phyloP scores from a whole-genome alignment of 305 asterid genomes.

The Salvia sclarea region DNA sequence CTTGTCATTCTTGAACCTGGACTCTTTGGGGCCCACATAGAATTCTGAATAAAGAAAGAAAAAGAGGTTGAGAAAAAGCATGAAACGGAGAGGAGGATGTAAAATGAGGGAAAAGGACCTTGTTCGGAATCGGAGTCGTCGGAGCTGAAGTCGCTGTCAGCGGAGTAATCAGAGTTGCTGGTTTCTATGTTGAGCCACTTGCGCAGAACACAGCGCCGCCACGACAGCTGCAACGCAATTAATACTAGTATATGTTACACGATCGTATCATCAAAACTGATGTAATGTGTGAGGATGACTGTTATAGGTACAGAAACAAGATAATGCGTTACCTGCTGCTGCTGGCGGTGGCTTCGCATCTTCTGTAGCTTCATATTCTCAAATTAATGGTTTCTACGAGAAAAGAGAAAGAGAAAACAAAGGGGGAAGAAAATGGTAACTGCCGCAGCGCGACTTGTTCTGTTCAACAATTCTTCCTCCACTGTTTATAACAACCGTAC shows the following conservation, averaged over 20 bases:
- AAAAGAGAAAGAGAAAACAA: slow-evolving; percentile 3
- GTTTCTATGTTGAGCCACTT: slow-evolving; percentile 66
- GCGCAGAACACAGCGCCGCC: slow-evolving; percentile 81
- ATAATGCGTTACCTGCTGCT: slow-evolving; percentile 29
- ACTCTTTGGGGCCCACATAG: slow-evolving; percentile 45
- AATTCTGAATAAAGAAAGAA: slow-evolving; percentile 36
- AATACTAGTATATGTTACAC: too few species aligned
- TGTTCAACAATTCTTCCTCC: neutral
- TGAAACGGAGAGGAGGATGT: neutral
- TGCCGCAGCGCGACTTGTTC: slow-evolving; percentile 12
- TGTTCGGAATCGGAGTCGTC: slow-evolving; percentile 59
- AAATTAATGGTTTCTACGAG: neutral
- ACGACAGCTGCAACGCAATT: slow-evolving; percentile 69
- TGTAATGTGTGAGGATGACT: too few species aligned
- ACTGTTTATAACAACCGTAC: neutral
- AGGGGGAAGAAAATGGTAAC: neutral
- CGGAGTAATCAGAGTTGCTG: slow-evolving; percentile 67
- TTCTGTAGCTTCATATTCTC: slow-evolving; percentile 32
- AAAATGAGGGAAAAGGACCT: slow-evolving; percentile 43
- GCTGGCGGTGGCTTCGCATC: slow-evolving; percentile 28
- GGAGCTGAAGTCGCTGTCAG: slow-evolving; percentile 58
- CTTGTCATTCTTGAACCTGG: slow-evolving; percentile 35
- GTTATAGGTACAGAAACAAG: too few species aligned
- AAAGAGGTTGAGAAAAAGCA: neutral
- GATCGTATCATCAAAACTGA: too few species aligned